Evolutionary conservation across 768 basidiomycete species (phyloP).

Genomic region (Galerina marginata): DNA sequence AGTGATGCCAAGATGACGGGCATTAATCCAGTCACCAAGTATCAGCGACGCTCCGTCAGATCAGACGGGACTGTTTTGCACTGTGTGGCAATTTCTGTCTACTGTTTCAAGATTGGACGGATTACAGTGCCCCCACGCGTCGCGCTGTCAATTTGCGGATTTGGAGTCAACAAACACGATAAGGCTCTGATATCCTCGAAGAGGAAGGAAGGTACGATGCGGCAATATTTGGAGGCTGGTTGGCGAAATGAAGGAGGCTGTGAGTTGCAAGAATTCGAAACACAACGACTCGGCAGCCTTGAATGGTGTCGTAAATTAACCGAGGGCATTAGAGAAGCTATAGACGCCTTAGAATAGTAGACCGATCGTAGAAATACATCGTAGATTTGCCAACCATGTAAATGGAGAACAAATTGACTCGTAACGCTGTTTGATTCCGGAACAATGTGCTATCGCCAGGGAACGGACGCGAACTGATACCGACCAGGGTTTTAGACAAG

Average conservation of each 20-base stretch:
- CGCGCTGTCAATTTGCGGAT: background rate
- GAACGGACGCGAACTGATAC: no score
- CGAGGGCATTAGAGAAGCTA: background rate
- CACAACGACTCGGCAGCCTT: background rate
- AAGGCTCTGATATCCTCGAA: no score
- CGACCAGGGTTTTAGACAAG: no score
- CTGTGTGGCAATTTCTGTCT: background rate
- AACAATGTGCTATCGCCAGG: no score
- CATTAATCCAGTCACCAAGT: no score
- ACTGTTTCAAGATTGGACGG: background rate
- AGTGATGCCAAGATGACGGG: no score
- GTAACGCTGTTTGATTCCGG: no score
- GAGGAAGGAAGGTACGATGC: background rate
- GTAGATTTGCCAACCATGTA: no score
- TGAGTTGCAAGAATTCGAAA: background rate
- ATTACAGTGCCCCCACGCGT: background rate
- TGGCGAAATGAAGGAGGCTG: conserved; percentile 1
- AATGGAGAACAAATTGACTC: no score
- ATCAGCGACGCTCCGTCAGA: background rate
- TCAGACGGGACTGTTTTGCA: background rate
- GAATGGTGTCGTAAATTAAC: background rate
- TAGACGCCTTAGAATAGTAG: background rate
- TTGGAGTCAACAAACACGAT: background rate
- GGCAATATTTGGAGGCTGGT: background rate
- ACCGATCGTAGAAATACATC: no score